Evolutionary conservation across 192 early-diverging fungal species (phyloP).

Genomic region (Spinellus fusiger): DNA sequence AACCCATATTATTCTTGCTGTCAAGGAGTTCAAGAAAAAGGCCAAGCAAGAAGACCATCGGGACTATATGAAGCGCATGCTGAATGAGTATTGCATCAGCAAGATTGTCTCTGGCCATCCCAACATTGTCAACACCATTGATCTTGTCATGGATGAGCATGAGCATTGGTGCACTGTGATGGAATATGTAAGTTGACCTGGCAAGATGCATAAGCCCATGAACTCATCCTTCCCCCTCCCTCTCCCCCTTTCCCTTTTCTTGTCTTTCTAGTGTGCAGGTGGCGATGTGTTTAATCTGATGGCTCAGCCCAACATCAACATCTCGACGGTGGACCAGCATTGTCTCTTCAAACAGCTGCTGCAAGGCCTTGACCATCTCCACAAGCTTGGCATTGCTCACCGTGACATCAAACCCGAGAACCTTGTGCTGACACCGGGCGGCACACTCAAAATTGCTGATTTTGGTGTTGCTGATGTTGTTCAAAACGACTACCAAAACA

Average conservation of each 20-base stretch:
- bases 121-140: constrained; percentile 90
- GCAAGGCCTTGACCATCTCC: constrained; percentile 85
- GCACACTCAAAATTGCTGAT: constrained; percentile 92
- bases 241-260: constrained; percentile 1
- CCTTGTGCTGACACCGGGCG: constrained; percentile 70
- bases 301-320: constrained; percentile 63
- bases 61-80: constrained; percentile 93
- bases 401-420: constrained; percentile 84
- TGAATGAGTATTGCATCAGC: constrained; percentile 93
- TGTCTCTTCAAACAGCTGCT: constrained; percentile 96
- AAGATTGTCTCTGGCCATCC: constrained; percentile 86
- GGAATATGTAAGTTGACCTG: constrained; percentile 43
- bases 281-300: constrained; percentile 91
- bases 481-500: constrained; percentile 72
- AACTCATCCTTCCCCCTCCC: not conserved
- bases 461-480: constrained; percentile 98
- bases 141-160: constrained; percentile 91
- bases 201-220: constrained; percentile 5
- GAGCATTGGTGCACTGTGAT: constrained; percentile 80
- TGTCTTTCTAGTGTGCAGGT: constrained; percentile 78
- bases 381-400: constrained; percentile 93
- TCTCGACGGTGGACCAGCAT: constrained; percentile 67
- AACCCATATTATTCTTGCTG: constrained; percentile 69
- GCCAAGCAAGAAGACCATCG: constrained; percentile 85
- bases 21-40: constrained; percentile 87